Conservation (phyloP, 2,329 filamentous ascomycete genomes). For the Monosporascus sp. region DNA sequence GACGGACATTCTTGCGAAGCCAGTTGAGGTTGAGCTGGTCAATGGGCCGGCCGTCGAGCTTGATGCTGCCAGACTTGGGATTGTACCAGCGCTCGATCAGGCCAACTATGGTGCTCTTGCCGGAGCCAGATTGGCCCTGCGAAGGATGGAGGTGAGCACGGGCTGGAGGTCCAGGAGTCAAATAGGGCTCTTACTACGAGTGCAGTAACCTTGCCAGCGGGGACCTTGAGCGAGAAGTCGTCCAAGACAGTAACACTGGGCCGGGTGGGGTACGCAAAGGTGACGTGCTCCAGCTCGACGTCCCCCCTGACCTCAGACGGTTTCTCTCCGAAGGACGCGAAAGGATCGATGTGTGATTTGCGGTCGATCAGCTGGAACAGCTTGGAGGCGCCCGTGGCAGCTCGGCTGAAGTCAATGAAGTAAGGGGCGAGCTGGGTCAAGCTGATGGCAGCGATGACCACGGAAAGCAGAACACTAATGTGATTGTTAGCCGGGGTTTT, state of each 20-base stretch:
- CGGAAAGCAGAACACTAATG: conserved; percentile 32
- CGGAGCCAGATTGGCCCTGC: conserved; percentile 7
- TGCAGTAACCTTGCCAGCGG: conserved; percentile 40
- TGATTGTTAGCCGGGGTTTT: conserved; percentile 9
- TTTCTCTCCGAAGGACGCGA: conserved; percentile 25
- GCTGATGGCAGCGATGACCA: conserved; percentile 33
- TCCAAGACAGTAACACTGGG: conserved; percentile 37
- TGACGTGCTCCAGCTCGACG: conserved; percentile 36
- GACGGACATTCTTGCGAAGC: conserved; percentile 80
- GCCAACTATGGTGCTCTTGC: conserved; percentile 68
- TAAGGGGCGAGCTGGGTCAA: conserved; percentile 33
- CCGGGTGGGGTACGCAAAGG: conserved; percentile 40
- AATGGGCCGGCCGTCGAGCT: conserved; percentile 76
- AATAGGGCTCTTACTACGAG: conserved; percentile 26
- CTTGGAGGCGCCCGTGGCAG: conserved; percentile 30
- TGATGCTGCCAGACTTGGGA: conserved; percentile 71
- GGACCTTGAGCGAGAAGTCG: conserved; percentile 36
- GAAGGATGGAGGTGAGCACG: background rate
- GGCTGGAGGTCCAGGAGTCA: background rate
- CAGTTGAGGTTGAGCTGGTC: conserved; percentile 74
- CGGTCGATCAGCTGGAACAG: conserved; percentile 35
- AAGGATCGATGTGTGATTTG: conserved; percentile 29
- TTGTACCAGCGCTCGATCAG: conserved; percentile 88
- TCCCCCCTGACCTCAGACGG: conserved; percentile 25
- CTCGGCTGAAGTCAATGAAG: conserved; percentile 32